These are phyloP conservation scores for Zizania latifolia DNA, from an alignment of 176 grass and related monocot genomes.

Conservation along the genomic window DNA sequence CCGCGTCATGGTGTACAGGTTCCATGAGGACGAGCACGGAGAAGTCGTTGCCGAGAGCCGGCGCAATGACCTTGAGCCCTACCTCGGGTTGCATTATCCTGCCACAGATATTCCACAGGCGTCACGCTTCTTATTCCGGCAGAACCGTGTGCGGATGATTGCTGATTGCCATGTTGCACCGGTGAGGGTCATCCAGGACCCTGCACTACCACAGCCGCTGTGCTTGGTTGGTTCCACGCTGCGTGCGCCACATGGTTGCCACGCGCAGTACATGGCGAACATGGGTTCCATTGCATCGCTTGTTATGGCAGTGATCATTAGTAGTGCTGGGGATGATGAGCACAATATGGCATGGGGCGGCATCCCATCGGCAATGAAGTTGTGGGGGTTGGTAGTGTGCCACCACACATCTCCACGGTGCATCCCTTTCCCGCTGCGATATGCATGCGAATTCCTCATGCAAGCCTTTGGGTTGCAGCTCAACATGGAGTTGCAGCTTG, in stretches of 20 bases:
- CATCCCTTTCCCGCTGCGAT: slow-evolving; percentile 87
- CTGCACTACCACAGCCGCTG: slow-evolving; percentile 56
- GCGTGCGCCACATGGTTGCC: slow-evolving; percentile 74
- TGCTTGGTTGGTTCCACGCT: slow-evolving; percentile 95
- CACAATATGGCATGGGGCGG: slow-evolving; percentile 22
- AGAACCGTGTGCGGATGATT: slow-evolving; percentile 95
- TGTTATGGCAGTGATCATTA: slow-evolving; percentile 89
- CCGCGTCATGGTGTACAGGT: slow-evolving; percentile 97
- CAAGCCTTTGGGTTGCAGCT: slow-evolving; percentile 88
- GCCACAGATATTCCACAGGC: slow-evolving; percentile 97
- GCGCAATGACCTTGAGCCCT: slow-evolving; percentile 73
- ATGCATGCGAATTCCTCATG: slow-evolving; percentile 97
- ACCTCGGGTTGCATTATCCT: slow-evolving; percentile 91
- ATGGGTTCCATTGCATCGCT: slow-evolving; percentile 96
- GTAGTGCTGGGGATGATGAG: slow-evolving; percentile 58
- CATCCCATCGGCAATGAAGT: slow-evolving; percentile 56
- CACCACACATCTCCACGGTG: slow-evolving; percentile 86
- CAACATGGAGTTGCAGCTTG: slow-evolving; percentile 98
- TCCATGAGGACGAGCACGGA: slow-evolving; percentile 95
- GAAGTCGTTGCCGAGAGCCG: slow-evolving; percentile 84
- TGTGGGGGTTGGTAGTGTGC: slow-evolving; percentile 97
- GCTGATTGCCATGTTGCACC: slow-evolving; percentile 62
- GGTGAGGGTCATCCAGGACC: slow-evolving; percentile 81
- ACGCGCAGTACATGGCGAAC: slow-evolving; percentile 95
- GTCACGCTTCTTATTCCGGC: slow-evolving; percentile 92